A percentile compares a stretch with the other conserved stretches of the same genome.
Evolutionary conservation across 352 stramenopile genomes (phyloP).

Genomic region (Thraustochytrium aureum): DNA sequence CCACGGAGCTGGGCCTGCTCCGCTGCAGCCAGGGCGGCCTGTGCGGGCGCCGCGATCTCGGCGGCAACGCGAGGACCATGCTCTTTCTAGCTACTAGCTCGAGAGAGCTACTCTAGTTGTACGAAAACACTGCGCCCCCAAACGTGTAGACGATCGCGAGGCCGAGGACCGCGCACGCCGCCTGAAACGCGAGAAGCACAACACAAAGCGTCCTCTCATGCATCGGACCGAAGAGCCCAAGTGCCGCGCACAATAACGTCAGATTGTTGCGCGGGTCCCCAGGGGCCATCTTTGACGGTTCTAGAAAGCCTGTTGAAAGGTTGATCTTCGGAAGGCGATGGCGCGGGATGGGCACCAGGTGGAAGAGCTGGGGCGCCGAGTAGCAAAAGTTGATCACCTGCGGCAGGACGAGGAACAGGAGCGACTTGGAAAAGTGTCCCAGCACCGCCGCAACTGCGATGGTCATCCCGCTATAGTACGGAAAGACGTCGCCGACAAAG

Average conservation of each 20-base stretch:
- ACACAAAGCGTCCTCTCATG: slow-evolving; percentile 60
- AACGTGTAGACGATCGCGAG: slow-evolving; percentile 18
- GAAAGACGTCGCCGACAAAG: slow-evolving; percentile 99
- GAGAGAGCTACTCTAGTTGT: not conserved
- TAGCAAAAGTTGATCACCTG: slow-evolving; percentile 99
- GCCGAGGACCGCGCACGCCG: not conserved
- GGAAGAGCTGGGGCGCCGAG: slow-evolving; percentile 96
- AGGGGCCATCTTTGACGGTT: slow-evolving; percentile 46
- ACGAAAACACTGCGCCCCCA: not conserved
- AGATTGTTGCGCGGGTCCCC: slow-evolving; percentile 63
- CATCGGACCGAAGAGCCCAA: slow-evolving; percentile 66
- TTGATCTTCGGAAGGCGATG: slow-evolving; percentile 87
- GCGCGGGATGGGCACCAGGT: slow-evolving; percentile 95
- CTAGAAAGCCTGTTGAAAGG: slow-evolving; percentile 37
- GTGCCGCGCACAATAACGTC: slow-evolving; percentile 73
- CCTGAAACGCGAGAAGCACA: slow-evolving; percentile 61
- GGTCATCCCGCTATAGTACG: slow-evolving; percentile 98
- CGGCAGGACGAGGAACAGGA: slow-evolving; percentile 97
- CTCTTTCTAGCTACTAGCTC: not conserved
- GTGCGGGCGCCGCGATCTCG: no score
- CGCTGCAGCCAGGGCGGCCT: no score
- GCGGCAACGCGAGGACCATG: no score
- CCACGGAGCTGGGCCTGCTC: not conserved
- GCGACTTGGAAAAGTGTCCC: slow-evolving; percentile 97
- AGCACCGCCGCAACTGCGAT: slow-evolving; percentile 93